Conservation (phyloP, 208 protist species). For the Willaertia magna region DNA sequence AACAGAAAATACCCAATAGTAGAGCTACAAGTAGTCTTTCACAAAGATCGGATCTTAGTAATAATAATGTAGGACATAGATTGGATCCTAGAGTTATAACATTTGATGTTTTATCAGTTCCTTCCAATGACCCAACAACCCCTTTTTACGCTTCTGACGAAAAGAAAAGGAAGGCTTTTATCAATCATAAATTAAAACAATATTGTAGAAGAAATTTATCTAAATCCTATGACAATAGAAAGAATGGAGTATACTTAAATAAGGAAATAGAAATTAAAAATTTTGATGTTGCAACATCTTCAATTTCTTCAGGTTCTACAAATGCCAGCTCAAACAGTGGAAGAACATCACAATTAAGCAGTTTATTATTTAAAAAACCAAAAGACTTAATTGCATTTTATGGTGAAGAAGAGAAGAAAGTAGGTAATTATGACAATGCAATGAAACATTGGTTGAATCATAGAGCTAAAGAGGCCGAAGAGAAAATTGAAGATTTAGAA, state of each 20-base stretch:
- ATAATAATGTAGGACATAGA: neutral
- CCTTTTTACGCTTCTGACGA: neutral
- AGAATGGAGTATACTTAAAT: neutral
- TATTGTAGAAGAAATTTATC: neutral
- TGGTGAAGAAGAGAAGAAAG: neutral
- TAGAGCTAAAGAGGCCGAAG: conserved; percentile 4
- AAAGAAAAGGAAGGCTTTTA: neutral
- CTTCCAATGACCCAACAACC: neutral
- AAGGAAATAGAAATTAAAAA: no score
- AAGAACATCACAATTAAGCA: no score
- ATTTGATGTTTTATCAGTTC: neutral
- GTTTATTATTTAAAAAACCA: neutral
- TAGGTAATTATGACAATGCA: neutral
- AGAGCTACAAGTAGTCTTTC: neutral
- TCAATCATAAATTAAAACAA: neutral
- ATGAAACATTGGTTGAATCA: neutral
- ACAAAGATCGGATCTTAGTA: neutral
- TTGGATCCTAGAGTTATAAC: neutral
- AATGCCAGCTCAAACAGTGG: no score
- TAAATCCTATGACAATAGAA: neutral
- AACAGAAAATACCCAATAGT: neutral
- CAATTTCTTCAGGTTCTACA: no score
- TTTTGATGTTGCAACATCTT: neutral
- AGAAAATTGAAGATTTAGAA: conserved; percentile 13
- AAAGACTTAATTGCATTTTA: neutral